phyloP scores from a whole-genome alignment of 495 filamentous ascomycete species.

The Hypoxylon rickii region DNA sequence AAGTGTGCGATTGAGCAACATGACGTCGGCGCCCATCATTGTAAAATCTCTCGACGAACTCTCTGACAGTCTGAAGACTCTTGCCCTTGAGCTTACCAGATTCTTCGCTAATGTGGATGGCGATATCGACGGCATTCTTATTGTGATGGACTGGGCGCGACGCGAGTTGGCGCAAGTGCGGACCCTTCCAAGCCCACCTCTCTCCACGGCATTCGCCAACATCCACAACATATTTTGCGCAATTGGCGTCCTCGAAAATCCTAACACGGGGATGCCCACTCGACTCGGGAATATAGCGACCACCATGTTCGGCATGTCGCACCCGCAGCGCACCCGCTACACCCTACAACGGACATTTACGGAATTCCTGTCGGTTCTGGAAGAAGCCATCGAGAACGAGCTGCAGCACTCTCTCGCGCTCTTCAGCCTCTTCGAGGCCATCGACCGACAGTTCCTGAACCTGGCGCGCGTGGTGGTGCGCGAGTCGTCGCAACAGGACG shows the following conservation, averaged over 20 bases:
- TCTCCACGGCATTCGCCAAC: conserved; percentile 72
- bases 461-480: conserved; percentile 83
- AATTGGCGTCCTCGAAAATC: conserved; percentile 70
- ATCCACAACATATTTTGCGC: conserved; percentile 73
- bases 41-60: conserved; percentile 81
- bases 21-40: conserved; percentile 84
- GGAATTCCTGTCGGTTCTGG: conserved; percentile 83
- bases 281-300: conserved; percentile 66
- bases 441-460: conserved; percentile 87
- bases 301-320: conserved; percentile 76
- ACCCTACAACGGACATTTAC: conserved; percentile 85
- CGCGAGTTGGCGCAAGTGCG: conserved; percentile 68
- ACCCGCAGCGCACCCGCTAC: conserved; percentile 74
- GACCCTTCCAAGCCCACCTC: conserved; percentile 55
- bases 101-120: conserved; percentile 93
- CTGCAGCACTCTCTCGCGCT: conserved; percentile 74
- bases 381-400: conserved; percentile 85
- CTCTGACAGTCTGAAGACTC: conserved; percentile 77
- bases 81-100: conserved; percentile 78
- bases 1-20: conserved; percentile 82
- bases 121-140: conserved; percentile 85
- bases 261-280: conserved; percentile 63
- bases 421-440: conserved; percentile 82
- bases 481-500: conserved; percentile 78
- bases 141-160: conserved; percentile 93